Evolutionary conservation across 2,329 filamentous ascomycete species (phyloP).

Genomic region (Dactylellina leptospora): DNA sequence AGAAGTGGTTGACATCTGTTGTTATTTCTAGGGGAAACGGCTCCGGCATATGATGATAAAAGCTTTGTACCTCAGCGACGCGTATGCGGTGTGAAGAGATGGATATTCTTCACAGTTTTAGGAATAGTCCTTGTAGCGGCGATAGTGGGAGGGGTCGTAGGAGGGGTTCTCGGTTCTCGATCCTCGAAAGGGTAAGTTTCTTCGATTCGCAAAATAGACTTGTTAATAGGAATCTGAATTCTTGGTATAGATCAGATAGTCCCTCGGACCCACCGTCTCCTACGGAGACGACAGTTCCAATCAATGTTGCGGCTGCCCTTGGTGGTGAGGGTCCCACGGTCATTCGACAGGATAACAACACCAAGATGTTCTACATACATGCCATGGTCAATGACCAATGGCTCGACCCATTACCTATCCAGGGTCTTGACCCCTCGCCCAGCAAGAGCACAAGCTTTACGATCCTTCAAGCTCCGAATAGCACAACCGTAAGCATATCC

Average conservation of each 20-base stretch:
- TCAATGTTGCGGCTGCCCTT: constrained; percentile 22
- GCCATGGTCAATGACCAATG: background rate
- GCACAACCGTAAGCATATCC: constrained; percentile 13
- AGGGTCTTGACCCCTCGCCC: constrained; percentile 22
- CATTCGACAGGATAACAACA: constrained; percentile 33
- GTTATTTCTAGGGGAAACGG: constrained; percentile 6
- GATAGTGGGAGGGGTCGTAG: constrained; percentile 27
- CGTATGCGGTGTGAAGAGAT: constrained; percentile 40
- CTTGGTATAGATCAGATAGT: constrained; percentile 1
- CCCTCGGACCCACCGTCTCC: background rate
- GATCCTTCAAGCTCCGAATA: constrained; percentile 18
- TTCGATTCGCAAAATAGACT: background rate
- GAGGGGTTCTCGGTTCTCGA: constrained; percentile 20
- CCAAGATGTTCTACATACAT: constrained; percentile 21
- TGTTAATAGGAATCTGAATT: background rate
- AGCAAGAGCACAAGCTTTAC: constrained; percentile 40
- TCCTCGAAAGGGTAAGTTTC: background rate
- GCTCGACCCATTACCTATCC: constrained; percentile 23
- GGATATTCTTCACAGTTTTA: constrained; percentile 20
- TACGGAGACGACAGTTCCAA: constrained; percentile 10
- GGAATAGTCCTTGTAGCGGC: constrained; percentile 8
- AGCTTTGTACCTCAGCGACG: background rate
- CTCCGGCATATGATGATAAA: constrained; percentile 4
- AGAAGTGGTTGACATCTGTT: background rate
- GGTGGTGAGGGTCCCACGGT: background rate